phyloP scores from a whole-genome alignment of 2,329 filamentous ascomycete species.

The Hypomyces perniciosus region DNA sequence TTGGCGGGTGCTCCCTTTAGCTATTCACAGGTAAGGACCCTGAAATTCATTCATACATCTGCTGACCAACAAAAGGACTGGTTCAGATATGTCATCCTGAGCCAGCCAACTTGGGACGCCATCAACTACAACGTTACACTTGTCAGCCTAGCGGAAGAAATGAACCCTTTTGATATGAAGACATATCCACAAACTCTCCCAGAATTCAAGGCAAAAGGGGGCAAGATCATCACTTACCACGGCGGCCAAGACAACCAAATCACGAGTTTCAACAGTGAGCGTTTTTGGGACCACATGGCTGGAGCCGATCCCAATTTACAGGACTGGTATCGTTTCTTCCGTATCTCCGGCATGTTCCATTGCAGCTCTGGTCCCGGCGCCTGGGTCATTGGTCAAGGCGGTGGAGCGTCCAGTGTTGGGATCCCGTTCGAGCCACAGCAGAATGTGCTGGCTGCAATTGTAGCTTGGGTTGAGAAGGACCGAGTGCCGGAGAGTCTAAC shows the following conservation, averaged over 20 bases:
- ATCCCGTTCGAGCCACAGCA: conserved; percentile 28
- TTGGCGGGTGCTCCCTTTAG: conserved; percentile 28
- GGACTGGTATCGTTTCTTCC: conserved; percentile 47
- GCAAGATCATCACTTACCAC: conserved; percentile 43
- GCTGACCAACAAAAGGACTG: conserved; percentile 19
- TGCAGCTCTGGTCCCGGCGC: conserved; percentile 44
- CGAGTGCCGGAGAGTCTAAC: conserved; percentile 34
- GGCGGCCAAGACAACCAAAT: conserved; percentile 37
- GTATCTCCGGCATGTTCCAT: conserved; percentile 49
- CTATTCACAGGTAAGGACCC: conserved; percentile 13
- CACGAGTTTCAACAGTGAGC: conserved; percentile 24
- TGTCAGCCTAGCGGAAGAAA: conserved; percentile 33
- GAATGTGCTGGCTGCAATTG: conserved; percentile 42
- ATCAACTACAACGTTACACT: conserved; percentile 27
- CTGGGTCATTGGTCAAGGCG: conserved; percentile 23
- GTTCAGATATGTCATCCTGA: conserved; percentile 35
- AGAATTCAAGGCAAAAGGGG: conserved; percentile 32
- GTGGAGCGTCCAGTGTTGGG: conserved; percentile 13
- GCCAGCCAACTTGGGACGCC: conserved; percentile 32
- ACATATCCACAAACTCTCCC: conserved; percentile 36
- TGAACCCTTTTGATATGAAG: conserved; percentile 32
- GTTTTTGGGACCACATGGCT: conserved; percentile 19
- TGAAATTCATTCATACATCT: conserved; percentile 18
- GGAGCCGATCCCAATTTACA: conserved; percentile 25
- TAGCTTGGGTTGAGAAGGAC: conserved; percentile 42